Base-by-base conservation (phyloP, 805 yeast species). In the Wickerhamomyces bisporus region DNA sequence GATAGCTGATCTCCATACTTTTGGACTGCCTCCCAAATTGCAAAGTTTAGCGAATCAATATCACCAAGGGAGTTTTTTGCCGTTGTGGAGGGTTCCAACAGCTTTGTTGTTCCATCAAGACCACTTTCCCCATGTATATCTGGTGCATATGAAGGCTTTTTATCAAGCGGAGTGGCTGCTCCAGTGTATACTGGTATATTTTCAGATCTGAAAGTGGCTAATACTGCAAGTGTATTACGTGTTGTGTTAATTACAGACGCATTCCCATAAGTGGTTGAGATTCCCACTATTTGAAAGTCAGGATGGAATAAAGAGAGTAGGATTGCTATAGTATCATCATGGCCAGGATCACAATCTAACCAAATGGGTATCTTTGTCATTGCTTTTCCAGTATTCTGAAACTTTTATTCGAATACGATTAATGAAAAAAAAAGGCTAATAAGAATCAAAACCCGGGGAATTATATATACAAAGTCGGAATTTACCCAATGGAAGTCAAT, bases 281-380 rank as follows among this genome's bases (percentile, higher is more conserved):
- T 66, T 5, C 64, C 69, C 10, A 52, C 38, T 15, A 54, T 36
- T 10, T 59, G 15, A 51, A 60, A 49, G 19, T 68, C 61, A 0
- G 86, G 84, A 45, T 78, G 73, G 51, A 71, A 75, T 7, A 75
- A 64, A 0, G 86, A 77, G 19, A 87, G 46, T 9, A 84, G 61
- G 7, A 87, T 66, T 4, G 93, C 95, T 32, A 85, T 71, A 2
- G 85, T 81, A 51, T 87, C 96, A 53, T 87, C 96, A 52, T 83
- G 93, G 2, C 96, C 95, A 0, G 95, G 95, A 54, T 87, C 96
- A 58, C 96, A 87, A 60, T 87, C 96, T 11, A 87, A 59, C 95
- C 95, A 87, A 5, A 87, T 52, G 0, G 95, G 94, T 16, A 79
- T 73, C 33, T 44, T 43, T 5, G 44, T 27, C 16, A 25, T 36